Base-by-base conservation (phyloP, 768 basidiomycete species). In the Pleurotus ostreatus region DNA sequence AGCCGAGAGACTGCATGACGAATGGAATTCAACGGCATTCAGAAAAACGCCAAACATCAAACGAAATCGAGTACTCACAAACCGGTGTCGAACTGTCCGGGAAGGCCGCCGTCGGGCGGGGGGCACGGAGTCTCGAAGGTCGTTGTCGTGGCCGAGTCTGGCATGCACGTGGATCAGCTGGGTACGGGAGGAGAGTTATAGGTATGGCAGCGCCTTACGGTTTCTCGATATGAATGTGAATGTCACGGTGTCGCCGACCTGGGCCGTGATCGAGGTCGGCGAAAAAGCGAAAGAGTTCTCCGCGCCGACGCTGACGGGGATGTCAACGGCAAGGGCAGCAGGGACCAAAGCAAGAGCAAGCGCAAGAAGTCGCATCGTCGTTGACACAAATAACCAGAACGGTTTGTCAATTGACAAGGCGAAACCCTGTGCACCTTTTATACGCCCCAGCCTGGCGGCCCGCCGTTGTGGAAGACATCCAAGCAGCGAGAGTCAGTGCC, bases 201-300 rank as follows among this genome's bases (percentile, higher is more conserved):
- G 20, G 20, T 20, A 20, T 20, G 20, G 20, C 46, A 26, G 7
- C 15, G 23, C 13, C 53, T 48, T 38, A 61, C 61, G 60, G 55
- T 61, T 60, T 38, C 60, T 48, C 11, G 62, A 55, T 41, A 61
- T 40, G 43, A 64, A 57, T 7, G 58, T 62, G 58, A 64, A 64
- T 0, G 60, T 64, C 25, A 64, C 15, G 18, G 60, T 61, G 48
- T 64, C 63, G 11, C 61, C 61, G 46, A 59, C 43, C 11, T 38
- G 41, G 8, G 63, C 61, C 12, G 37, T 40, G 26, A 62, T 54
- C 1, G 48, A 52, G 18, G 61, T 57, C 0, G 63, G 63, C 43
- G 16, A 49, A 57, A 60, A 64, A 4, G 60, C 41, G 37, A 64
- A 49, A 11, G 18, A 55, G 41, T 61, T 61, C 46, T 40, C 44